A percentile compares a stretch with the other conserved stretches of the same genome.
Conservation (phyloP, 2,329 filamentous ascomycete genomes). For the Apiospora marii region DNA sequence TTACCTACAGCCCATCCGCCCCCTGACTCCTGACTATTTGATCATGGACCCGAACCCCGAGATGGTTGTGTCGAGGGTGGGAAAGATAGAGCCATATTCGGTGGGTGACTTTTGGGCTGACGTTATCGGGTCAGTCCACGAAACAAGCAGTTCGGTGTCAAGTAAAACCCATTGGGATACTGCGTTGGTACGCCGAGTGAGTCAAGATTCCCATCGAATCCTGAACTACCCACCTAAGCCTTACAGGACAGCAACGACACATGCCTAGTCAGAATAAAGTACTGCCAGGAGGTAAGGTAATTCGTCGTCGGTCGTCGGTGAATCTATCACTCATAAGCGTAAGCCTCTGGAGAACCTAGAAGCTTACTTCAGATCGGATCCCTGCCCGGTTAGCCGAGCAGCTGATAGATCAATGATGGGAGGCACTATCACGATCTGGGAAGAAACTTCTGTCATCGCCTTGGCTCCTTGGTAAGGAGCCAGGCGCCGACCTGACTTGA, state of each 20-base stretch:
- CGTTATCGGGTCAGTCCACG: background rate
- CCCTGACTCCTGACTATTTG: background rate
- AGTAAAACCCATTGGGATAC: background rate
- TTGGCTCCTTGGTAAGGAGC: background rate
- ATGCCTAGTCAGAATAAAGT: background rate
- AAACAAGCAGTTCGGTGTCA: background rate
- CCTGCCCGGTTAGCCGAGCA: constrained; percentile 2
- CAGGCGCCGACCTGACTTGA: background rate
- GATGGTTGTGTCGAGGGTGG: background rate
- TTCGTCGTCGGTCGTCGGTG: background rate
- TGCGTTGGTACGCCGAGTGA: background rate
- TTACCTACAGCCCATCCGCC: background rate
- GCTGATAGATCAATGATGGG: background rate
- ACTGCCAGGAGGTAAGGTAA: background rate
- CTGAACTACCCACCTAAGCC: constrained; percentile 3
- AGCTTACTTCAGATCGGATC: background rate
- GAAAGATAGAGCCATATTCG: background rate
- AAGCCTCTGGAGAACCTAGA: constrained; percentile 12
- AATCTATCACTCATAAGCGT: constrained; percentile 11
- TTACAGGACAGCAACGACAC: background rate
- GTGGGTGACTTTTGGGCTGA: background rate
- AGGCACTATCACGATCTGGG: background rate
- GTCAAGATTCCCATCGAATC: background rate
- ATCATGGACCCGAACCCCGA: background rate
- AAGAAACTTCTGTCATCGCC: background rate